phyloP scores from a whole-genome alignment of 495 filamentous ascomycete species.

The Neurospora sp. region DNA sequence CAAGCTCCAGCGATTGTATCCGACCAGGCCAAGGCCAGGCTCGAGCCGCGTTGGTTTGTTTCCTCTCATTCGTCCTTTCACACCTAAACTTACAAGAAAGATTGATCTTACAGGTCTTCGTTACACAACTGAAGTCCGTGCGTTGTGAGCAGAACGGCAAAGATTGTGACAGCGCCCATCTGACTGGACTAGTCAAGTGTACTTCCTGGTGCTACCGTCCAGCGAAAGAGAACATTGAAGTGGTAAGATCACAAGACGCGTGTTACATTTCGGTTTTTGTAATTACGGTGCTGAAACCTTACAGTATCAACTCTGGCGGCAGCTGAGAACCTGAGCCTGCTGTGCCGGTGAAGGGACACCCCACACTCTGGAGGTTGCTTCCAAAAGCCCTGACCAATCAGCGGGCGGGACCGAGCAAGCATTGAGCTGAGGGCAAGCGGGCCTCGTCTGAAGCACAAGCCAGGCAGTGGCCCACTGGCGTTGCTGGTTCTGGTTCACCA shows the following conservation, averaged over 20 bases:
- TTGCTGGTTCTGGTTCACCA: slow-evolving; percentile 20
- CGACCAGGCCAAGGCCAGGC: background rate
- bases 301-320: background rate
- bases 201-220: background rate
- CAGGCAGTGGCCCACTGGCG: slow-evolving; percentile 5
- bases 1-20: background rate
- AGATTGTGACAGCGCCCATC: background rate
- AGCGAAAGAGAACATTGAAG: background rate
- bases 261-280: background rate
- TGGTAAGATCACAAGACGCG: background rate
- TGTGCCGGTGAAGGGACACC: background rate
- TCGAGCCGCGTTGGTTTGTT: background rate
- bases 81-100: background rate
- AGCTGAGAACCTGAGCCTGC: background rate
- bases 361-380: background rate
- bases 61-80: background rate
- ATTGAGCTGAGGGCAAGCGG: background rate
- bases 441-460: slow-evolving; percentile 17
- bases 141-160: background rate
- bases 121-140: background rate
- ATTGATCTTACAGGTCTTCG: background rate
- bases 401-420: background rate
- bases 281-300: background rate
- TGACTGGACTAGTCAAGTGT: background rate
- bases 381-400: background rate